Evolutionary conservation across 352 stramenopile genomes (phyloP), one percentile per base, ranked within the genome.

Genomic region (Phytophthora litchii): DNA sequence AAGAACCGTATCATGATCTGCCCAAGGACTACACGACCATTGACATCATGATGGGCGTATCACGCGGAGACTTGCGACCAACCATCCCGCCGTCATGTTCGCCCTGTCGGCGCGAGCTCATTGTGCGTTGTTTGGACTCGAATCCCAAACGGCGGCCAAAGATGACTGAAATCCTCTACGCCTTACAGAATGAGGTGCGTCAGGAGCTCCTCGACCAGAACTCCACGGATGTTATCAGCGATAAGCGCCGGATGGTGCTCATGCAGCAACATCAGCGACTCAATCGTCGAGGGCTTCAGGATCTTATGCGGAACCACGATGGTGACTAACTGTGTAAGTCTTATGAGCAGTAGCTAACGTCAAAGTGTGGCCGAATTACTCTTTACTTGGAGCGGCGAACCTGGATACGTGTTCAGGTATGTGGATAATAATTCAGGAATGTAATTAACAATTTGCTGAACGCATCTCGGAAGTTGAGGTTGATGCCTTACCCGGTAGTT

Each of bases 11-110:
- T 50, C 70, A 81, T 40, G 80, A 92, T 47, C 57, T 78, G 13
- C 63, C 65, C 8, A 77, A 83, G 44, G 60, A 82, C 59, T 82
- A 70, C 50, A 89, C 83, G 7, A 78, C 70, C 1, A 91, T 92
- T 47, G 81, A 94, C 34, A 89, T 94, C 54, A 94, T 94, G 85
- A 72, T 89, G 67, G 68, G 77, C 27, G 85, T 94, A 10, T 83
- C 85, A 16, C 69, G 69, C 21, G 79, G 76, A 14, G 64, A 70
- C 14, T 64, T 92, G 27, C 76, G 83, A 1, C 85, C 85, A 29
- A 89, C 67, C 16, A 89, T 94, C 38, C 85, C 85, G 1, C 47
- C 62, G 12, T 82, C 67, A 10, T 94, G 85, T 36, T 77, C 64
- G 0, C 82, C 79, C 2, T 74, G 61, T 8, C 79, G 83, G n/a